Evolutionary conservation across 2,329 filamentous ascomycete species (phyloP), one percentile per base, ranked within the genome.

Genomic region (Pseudonectria foliicola): DNA sequence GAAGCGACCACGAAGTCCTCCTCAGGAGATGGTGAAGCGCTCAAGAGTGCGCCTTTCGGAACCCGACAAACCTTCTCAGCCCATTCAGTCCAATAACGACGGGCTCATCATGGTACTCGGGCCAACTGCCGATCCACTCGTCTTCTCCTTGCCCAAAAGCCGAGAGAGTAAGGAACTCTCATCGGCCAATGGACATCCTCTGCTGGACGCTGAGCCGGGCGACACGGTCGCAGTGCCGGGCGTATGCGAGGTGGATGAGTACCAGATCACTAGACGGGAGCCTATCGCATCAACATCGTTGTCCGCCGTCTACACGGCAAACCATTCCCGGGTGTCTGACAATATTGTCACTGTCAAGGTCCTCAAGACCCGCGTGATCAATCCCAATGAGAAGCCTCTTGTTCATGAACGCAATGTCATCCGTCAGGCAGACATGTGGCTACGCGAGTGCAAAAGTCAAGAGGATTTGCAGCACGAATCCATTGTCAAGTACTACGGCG

Each of bases 281-380:
- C 66, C 68, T n/a, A 77, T 78, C 34, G 73, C 73, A 4, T 67
- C 67, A 2, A 74, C 71, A 1, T 61, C 62, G 4, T 61, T 74
- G 13, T 77, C 73, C 4, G 68, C 70, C 6, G 74, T 78, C 25
- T 77, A 71, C 48, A 75, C 66, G 2, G 73, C 68, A 13, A 60
- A 68, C 25, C 67, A 76, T 49, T 75, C 73, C 4, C 55, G 64
- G 8, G 65, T 74, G 13, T 61, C 70, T 3, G 68, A 72, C 34
- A 66, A 68, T 13, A 66, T 75, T 35, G 71, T 77, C 37, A 77
- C 73, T 2, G 73, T 77, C 53, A 78, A 78, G 48, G 72, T 78
- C 2, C 68, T 78, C 43, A 77, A 76, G 56, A 77, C 74, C 2
- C 57, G 65, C 6, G 51, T 64, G 3, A 46, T 61, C 23, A 62